These are phyloP conservation scores for Globisporangium spinosum DNA, from an alignment of 352 stramenopile species.

Conservation along the genomic window DNA sequence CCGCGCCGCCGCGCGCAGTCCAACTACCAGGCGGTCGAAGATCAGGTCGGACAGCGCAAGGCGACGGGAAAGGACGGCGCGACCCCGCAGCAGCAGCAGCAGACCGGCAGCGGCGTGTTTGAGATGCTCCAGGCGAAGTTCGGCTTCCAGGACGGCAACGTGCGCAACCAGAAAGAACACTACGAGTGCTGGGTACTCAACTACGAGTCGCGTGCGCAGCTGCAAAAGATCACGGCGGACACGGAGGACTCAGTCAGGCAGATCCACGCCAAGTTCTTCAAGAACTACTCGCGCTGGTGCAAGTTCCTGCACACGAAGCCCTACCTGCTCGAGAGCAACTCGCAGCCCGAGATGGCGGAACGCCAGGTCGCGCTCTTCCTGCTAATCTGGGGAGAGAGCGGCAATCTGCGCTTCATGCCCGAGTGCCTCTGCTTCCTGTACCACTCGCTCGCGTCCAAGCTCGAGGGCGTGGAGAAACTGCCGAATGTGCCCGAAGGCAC, in stretches of 20 bases:
- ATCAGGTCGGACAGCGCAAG: constrained; percentile 19
- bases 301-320: constrained; percentile 87
- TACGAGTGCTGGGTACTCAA: constrained; percentile 85
- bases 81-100: constrained; percentile 19
- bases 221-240: constrained; percentile 22
- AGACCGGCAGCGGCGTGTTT: constrained; percentile 47
- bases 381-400: constrained; percentile 83
- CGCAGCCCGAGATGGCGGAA: constrained; percentile 31
- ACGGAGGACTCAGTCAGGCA: constrained; percentile 58
- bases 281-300: constrained; percentile 95
- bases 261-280: constrained; percentile 93
- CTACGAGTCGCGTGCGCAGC: constrained; percentile 61
- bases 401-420: constrained; percentile 87
- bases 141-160: constrained; percentile 83
- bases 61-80: constrained; percentile 31
- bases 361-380: constrained; percentile 77
- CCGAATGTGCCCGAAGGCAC: constrained; percentile 64
- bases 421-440: constrained; percentile 89
- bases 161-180: constrained; percentile 85
- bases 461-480: constrained; percentile 53
- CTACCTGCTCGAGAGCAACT: constrained; percentile 53
- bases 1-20: constrained; percentile 53
- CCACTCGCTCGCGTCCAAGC: constrained; percentile 72
- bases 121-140: constrained; percentile 82
- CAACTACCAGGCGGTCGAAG: constrained; percentile 80